Evolutionary conservation across 495 filamentous ascomycete species (phyloP), one percentile per base, ranked within the genome.

Genomic region (Podospora conica): DNA sequence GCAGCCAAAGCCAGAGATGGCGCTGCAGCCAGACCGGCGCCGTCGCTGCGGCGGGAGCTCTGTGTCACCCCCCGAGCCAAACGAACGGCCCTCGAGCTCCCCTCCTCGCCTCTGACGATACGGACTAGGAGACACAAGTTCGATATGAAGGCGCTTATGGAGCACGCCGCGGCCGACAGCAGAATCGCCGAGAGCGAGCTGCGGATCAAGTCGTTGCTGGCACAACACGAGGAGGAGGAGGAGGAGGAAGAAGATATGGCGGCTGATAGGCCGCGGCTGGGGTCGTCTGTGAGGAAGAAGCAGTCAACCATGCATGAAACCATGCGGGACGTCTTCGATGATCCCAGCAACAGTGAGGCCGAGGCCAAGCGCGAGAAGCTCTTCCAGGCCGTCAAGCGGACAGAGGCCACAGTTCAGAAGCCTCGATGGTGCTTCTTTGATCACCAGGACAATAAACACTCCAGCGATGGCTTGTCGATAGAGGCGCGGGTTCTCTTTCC

Each of bases 371-470:
- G 83, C 3, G 78, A 79, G 58, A 88, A 86, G 73, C 75, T 95
- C 9, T 77, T 88, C 40, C 82, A 84, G 61, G 92, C 92, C 40
- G 83, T 96, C 33, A 83, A 86, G 68, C 84, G 92, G 68, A 94
- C 90, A 9, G 89, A 93, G 64, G 88, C 88, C 10, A 83, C 87
- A 53, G 82, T 84, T 18, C 70, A 82, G 15, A 82, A 84, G 21
- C 85, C 81, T 53, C 74, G 79, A 20, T 94, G 86, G 84, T 86
- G 84, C 59, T 95, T 96, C 74, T 90, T 91, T 68, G 78, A 83
- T 22, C 62, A 68, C 8, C 72, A 76, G 56, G 64, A 68, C 20
- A 25, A 0, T 23, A 24, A 64, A 40, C 60, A 74, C 10, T 28
- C 67, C 18, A 67, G 61, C 21, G 67, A 69, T 55, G 25, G 72